phyloP scores from a whole-genome alignment of 2,329 filamentous ascomycete genomes.

The Epichloe bromicola region DNA sequence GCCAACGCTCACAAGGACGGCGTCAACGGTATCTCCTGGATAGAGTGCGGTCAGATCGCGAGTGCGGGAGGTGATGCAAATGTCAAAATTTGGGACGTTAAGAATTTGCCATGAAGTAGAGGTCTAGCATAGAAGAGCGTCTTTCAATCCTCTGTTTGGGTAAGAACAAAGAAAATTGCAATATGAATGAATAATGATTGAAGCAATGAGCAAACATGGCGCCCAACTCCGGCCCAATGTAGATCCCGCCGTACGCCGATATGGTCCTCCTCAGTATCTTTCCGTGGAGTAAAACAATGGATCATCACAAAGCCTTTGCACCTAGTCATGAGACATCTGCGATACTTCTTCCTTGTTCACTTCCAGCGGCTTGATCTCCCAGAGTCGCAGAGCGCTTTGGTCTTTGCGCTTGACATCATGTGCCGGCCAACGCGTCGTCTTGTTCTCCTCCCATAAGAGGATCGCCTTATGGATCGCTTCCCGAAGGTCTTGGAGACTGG shows the following conservation, averaged over 20 bases:
- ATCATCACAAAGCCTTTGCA: constrained; percentile 8
- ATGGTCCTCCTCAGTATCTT: background rate
- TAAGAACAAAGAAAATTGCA: background rate
- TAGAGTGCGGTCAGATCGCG: constrained; percentile 55
- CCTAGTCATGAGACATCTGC: constrained; percentile 28
- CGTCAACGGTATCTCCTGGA: constrained; percentile 77
- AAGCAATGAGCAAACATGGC: background rate
- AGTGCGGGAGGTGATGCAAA: constrained; percentile 79
- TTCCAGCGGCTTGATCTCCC: constrained; percentile 22
- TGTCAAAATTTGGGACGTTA: constrained; percentile 67
- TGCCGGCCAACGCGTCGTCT: constrained; percentile 21
- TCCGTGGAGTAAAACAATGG: background rate
- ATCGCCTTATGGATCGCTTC: constrained; percentile 24
- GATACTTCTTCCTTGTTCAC: constrained; percentile 22
- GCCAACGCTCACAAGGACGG: constrained; percentile 92
- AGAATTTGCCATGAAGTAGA: constrained; percentile 19
- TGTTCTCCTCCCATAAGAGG: constrained; percentile 23
- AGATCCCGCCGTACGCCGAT: background rate
- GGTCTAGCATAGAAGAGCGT: background rate
- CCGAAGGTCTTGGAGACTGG: constrained; percentile 20
- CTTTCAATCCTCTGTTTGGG: background rate
- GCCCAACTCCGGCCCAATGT: background rate
- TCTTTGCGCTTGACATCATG: constrained; percentile 11
- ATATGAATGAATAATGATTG: background rate
- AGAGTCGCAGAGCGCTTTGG: constrained; percentile 16